Conservation (phyloP, 176 grass and related monocot species). For the Oryza glumipatula region DNA sequence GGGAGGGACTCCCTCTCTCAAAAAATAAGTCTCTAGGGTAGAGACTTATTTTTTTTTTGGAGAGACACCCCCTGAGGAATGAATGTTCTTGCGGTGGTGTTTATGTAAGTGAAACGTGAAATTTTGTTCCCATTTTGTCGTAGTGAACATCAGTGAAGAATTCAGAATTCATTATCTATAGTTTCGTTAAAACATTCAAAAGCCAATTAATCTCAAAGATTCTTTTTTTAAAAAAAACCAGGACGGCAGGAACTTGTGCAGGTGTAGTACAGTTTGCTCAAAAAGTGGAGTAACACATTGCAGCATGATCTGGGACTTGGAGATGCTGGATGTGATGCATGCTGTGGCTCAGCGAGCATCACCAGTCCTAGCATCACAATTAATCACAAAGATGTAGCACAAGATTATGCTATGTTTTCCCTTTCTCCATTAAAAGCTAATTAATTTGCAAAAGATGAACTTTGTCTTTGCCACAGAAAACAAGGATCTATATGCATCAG, state of each 20-base stretch:
- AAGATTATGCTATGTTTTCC: not conserved
- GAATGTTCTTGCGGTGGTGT: not conserved
- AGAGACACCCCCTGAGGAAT: not conserved
- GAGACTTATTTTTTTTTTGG: too few relatives aligned
- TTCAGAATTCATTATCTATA: not conserved
- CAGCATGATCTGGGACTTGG: not conserved
- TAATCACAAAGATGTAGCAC: not conserved
- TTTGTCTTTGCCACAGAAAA: not conserved
- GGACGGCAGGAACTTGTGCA: not conserved
- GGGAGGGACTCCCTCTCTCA: too few relatives aligned
- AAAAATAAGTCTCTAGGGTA: too few relatives aligned
- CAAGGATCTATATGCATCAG: not conserved
- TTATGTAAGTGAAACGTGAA: too few relatives aligned
- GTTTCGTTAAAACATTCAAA: not conserved
- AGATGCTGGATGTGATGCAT: not conserved
- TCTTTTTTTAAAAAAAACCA: too few relatives aligned
- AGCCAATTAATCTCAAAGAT: too few relatives aligned
- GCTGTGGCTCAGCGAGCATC: not conserved
- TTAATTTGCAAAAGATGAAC: not conserved
- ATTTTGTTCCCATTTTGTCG: not conserved
- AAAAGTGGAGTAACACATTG: not conserved
- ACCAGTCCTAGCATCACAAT: constrained; percentile 24
- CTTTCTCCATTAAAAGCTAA: not conserved
- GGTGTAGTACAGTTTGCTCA: not conserved
- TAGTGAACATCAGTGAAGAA: not conserved